Conservation (phyloP, 208 protist species). For the Novymonas esmeraldas region DNA sequence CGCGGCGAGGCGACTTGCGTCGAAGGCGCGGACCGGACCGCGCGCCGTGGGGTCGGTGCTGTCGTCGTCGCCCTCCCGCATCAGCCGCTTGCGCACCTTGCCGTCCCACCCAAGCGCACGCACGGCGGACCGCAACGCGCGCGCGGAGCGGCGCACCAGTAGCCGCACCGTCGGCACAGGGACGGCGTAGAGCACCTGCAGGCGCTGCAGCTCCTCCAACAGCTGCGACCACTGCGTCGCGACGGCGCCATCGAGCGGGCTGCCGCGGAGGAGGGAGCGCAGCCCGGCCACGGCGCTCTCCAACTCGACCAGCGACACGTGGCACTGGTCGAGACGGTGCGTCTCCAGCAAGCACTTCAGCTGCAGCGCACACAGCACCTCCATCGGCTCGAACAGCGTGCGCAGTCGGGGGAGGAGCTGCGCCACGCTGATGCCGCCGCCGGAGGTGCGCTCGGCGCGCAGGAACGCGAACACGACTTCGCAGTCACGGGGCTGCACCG, state of each 20-base stretch:
- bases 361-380: constrained; percentile 28
- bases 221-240: constrained; percentile 3
- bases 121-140: constrained; percentile 15
- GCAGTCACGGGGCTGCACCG: constrained; percentile 21
- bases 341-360: constrained; percentile 33
- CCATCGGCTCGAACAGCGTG: constrained; percentile 24
- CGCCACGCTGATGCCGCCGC: constrained; percentile 22
- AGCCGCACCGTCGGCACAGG: constrained; percentile 22
- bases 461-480: constrained; percentile 33
- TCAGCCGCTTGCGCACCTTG: background rate
- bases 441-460: constrained; percentile 12
- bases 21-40: background rate
- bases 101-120: constrained; percentile 27
- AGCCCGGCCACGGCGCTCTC: constrained; percentile 16
- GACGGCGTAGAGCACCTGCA: constrained; percentile 23
- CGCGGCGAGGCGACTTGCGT: background rate
- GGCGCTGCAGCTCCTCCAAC: constrained; percentile 11
- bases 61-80: background rate
- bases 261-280: constrained; percentile 8
- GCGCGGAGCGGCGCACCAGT: constrained; percentile 11
- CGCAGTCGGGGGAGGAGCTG: constrained; percentile 24
- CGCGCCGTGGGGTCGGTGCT: background rate
- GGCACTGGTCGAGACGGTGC: constrained; percentile 21
- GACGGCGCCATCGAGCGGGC: background rate
- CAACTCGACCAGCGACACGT: constrained; percentile 26